Evolutionary conservation across 2,329 filamentous ascomycete species (phyloP).

Genomic region (Clonostachys rosea): DNA sequence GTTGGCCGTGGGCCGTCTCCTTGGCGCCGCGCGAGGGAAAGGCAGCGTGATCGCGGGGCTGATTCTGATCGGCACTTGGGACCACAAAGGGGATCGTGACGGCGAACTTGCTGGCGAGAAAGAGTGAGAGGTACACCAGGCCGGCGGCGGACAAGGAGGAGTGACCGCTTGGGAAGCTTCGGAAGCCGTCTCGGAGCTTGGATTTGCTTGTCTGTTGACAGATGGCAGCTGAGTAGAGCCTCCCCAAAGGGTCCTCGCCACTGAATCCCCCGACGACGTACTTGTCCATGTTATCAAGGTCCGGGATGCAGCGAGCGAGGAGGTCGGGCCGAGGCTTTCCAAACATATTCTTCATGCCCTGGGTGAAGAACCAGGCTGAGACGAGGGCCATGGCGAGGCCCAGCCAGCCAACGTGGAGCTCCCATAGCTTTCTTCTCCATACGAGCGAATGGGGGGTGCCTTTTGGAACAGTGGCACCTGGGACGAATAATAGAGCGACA

Average conservation of each 20-base stretch:
- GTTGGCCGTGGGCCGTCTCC: constrained; percentile 10
- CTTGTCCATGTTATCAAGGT: constrained; percentile 55
- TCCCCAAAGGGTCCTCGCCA: constrained; percentile 48
- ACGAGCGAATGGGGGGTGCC: constrained; percentile 60
- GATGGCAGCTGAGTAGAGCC: constrained; percentile 71
- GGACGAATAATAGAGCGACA: constrained; percentile 66
- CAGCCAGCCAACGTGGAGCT: constrained; percentile 81
- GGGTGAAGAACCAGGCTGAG: constrained; percentile 73
- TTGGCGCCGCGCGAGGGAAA: constrained; percentile 63
- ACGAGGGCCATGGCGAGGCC: constrained; percentile 72
- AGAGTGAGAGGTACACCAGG: constrained; percentile 80
- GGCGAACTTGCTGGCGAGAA: constrained; percentile 78
- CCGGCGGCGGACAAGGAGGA: constrained; percentile 71
- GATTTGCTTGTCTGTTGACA: constrained; percentile 62
- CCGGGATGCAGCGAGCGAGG: constrained; percentile 73
- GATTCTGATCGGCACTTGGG: constrained; percentile 32
- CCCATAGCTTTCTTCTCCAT: constrained; percentile 84
- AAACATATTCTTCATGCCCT: constrained; percentile 76
- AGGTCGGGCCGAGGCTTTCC: constrained; percentile 76
- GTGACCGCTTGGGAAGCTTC: constrained; percentile 61
- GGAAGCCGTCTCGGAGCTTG: constrained; percentile 74
- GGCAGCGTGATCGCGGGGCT: constrained; percentile 53
- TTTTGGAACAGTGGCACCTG: constrained; percentile 61
- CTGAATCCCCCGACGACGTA: constrained; percentile 60
- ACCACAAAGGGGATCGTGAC: constrained; percentile 68